These are phyloP conservation scores for Stephania cephalantha DNA, from an alignment of 164 flowering plant genomes.

Conservation along the genomic window DNA sequence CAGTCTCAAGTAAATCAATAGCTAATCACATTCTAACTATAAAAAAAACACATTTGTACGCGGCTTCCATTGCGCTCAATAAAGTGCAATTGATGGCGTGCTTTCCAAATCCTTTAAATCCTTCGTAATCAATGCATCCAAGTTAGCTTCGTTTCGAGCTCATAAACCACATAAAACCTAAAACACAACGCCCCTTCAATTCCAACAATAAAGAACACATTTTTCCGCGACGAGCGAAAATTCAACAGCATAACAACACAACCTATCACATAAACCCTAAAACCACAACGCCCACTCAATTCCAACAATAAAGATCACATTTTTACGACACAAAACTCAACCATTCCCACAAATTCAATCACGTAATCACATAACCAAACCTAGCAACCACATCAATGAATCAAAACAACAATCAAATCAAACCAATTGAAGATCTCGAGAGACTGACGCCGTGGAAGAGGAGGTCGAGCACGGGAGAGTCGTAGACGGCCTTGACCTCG, in stretches of 20 bases:
- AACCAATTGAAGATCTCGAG: not conserved
- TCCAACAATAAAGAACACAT: not conserved
- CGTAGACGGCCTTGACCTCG: conserved; percentile 63
- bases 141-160: not conserved
- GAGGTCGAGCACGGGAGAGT: conserved; percentile 91
- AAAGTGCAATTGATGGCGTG: too few species aligned
- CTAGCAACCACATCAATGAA: not conserved
- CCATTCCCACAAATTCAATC: too few species aligned
- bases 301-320: not conserved
- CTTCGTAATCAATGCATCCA: too few species aligned
- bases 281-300: not conserved
- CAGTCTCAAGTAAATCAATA: not conserved
- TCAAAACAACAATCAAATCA: not conserved
- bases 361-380: not conserved
- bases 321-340: not conserved
- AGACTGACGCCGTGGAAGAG: conserved; percentile 84
- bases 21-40: not conserved
- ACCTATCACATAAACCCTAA: not conserved
- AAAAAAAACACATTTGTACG: not conserved
- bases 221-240: not conserved
- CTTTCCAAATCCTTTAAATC: too few species aligned
- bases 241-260: not conserved
- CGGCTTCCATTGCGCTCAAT: too few species aligned
- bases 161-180: not conserved
- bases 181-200: not conserved